Conservation (phyloP, 768 basidiomycete species). For the Tephrocybe sp. region DNA sequence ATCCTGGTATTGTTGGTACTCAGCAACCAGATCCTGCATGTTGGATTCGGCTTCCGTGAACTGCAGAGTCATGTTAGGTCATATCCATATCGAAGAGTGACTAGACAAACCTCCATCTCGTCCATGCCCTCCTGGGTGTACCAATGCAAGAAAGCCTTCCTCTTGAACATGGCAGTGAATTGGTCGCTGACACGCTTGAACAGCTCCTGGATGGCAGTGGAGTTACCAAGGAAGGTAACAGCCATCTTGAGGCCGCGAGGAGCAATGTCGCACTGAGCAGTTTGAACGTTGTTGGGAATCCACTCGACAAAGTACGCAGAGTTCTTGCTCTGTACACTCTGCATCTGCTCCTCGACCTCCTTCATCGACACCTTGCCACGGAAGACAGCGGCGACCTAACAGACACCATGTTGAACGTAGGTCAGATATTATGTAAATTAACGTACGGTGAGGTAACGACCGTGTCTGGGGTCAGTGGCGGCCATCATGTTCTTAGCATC, state of each 20-base stretch:
- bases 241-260: constrained; percentile 96
- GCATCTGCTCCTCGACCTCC: constrained; percentile 99
- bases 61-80: constrained; percentile 35
- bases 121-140: constrained; percentile 99
- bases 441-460: constrained; percentile 92
- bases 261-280: constrained; percentile 97
- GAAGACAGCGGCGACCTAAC: constrained; percentile 90
- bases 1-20: constrained; percentile 97
- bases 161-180: constrained; percentile 99
- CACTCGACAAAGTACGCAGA: constrained; percentile 98
- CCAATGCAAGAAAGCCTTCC: constrained; percentile 99
- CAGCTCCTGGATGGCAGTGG: constrained; percentile 94
- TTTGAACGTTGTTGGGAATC: constrained; percentile 99
- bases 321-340: constrained; percentile 97
- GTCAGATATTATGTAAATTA: not conserved
- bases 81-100: not conserved
- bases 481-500: constrained; percentile 99
- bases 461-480: constrained; percentile 94
- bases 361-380: constrained; percentile 99
- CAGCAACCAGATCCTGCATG: constrained; percentile 98
- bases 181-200: constrained; percentile 99
- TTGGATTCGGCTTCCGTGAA: constrained; percentile 99
- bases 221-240: constrained; percentile 97
- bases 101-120: constrained; percentile 76
- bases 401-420: not conserved